Base-by-base conservation (phyloP, 2,329 filamentous ascomycete genomes). In the Epichloe baconii region DNA sequence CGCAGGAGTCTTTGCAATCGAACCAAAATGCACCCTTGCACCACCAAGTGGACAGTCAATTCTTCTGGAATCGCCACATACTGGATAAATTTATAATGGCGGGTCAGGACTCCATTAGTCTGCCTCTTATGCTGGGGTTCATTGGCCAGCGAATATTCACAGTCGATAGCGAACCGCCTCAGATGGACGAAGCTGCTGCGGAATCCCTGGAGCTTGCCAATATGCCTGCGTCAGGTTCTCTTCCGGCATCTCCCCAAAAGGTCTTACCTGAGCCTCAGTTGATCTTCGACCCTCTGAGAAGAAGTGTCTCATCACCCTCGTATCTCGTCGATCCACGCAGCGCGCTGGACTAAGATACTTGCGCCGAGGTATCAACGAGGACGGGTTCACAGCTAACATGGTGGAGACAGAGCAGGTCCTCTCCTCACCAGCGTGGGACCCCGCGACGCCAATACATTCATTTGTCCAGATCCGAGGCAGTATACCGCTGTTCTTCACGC, bases 341-440 rank as follows among this genome's bases (percentile, higher is more conserved):
- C 79, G 93, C 42, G 89, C 91, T 19, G 93, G 93, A 2, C 71
- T 97, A 31, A 81, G 93, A 50, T 98, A 98, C 67, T 74, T 96
- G 3, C 84, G 93, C 10, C 83, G 93, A 26, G 93, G 93, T 6
- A 80, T 95, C 21, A 89, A 98, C 58, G 89, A 97, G 53, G 81
- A 90, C 53, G 93, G 93, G 0, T 83, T 86, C 59, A 82, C 86
- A 4, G 93, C 93, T 17, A 98, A 98, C 62, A 83, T 77, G 31
- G 91, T 97, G 19, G 93, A 98, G 69, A 95, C 91, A 0, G 93
- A 98, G 64, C 93, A 98, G 66, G 85, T 98, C 10, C 74, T 98
- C 3, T 93, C 88, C 0, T 77, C 79, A 0, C 72, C 81, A 2
- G 74, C 75, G 1, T 90, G 86, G 81, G 75, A 81, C 17, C 63